Evolutionary conservation across 2,329 filamentous ascomycete species (phyloP).

Genomic region (Colletotrichum eremochloae): DNA sequence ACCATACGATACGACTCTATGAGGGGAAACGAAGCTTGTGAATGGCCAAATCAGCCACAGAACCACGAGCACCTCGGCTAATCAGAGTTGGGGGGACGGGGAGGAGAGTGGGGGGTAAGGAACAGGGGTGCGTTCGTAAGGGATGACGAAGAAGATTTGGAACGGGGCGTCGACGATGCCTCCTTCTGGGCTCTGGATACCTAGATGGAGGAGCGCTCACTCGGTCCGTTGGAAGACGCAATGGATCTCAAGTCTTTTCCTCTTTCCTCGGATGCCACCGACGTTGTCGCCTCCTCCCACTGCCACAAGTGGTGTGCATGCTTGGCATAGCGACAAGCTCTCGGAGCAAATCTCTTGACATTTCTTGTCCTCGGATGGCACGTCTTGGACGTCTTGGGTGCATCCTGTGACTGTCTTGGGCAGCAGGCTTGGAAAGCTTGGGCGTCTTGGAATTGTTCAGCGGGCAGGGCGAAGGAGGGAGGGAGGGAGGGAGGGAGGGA

Average conservation of each 20-base stretch:
- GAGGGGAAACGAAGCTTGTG: neutral
- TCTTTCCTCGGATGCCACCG: neutral
- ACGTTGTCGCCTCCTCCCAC: neutral
- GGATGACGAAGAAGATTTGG: neutral
- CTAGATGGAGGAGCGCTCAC: neutral
- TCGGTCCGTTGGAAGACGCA: neutral
- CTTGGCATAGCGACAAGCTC: slow-evolving; percentile 28
- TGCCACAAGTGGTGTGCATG: slow-evolving; percentile 13
- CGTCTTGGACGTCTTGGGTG: slow-evolving; percentile 35
- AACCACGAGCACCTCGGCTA: slow-evolving; percentile 9
- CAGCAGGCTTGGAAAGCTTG: slow-evolving; percentile 31
- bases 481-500: neutral
- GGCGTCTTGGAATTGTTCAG: slow-evolving; percentile 10
- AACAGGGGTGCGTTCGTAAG: neutral
- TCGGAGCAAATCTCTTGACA: slow-evolving; percentile 32
- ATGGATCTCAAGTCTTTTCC: neutral
- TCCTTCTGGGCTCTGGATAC: neutral
- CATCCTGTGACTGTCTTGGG: slow-evolving; percentile 24
- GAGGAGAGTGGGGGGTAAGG: neutral
- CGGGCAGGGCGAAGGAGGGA: neutral
- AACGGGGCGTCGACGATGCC: neutral
- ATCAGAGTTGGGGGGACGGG: slow-evolving; percentile 15
- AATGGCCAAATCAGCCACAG: slow-evolving; percentile 17
- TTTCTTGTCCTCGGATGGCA: slow-evolving; percentile 27
- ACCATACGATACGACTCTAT: slow-evolving; percentile 21